A percentile compares a stretch with the other conserved stretches of the same genome.
These are phyloP conservation scores for Paramarasmius palmivorus DNA, from an alignment of 1,284 basidiomycete genomes.

Conservation along the genomic window DNA sequence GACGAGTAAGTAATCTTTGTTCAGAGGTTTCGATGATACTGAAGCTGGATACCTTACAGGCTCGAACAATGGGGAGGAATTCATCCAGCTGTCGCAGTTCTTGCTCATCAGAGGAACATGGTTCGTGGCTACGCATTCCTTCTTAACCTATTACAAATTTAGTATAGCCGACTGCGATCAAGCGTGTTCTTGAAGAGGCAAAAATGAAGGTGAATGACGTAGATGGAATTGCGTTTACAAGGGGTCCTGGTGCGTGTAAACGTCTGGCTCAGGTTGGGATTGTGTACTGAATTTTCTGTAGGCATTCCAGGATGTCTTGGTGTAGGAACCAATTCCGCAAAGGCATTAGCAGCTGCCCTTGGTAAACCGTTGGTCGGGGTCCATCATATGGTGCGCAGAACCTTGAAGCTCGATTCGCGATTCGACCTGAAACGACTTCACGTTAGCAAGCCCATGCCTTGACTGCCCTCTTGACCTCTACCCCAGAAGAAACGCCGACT, in stretches of 20 bases:
- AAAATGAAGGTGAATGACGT: conserved; percentile 59
- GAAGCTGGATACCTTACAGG: conserved; percentile 32
- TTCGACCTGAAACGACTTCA: conserved; percentile 7
- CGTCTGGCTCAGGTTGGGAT: not conserved
- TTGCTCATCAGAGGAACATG: conserved; percentile 77
- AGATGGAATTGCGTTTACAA: conserved; percentile 88
- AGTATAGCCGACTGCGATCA: conserved; percentile 74
- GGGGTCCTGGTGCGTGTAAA: conserved; percentile 72
- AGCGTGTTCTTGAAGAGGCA: conserved; percentile 67
- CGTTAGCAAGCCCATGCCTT: conserved; percentile 92
- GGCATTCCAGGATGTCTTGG: conserved; percentile 82
- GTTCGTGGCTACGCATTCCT: conserved; percentile 31
- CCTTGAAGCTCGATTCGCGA: conserved; percentile 3
- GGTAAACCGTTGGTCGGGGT: conserved; percentile 85
- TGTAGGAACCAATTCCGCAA: conserved; percentile 78
- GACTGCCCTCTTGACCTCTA: conserved; percentile 76
- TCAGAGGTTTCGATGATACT: not conserved
- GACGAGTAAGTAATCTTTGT: conserved; percentile 22
- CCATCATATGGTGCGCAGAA: conserved; percentile 82
- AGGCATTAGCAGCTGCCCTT: conserved; percentile 75
- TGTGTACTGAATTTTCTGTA: conserved; percentile 21
- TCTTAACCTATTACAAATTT: conserved; percentile 1
- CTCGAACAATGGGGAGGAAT: conserved; percentile 80
- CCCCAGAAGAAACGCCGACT: conserved; percentile 21
- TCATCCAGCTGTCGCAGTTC: conserved; percentile 76